Conservation (phyloP, 2,329 filamentous ascomycete species). For the Cadophora malorum region DNA sequence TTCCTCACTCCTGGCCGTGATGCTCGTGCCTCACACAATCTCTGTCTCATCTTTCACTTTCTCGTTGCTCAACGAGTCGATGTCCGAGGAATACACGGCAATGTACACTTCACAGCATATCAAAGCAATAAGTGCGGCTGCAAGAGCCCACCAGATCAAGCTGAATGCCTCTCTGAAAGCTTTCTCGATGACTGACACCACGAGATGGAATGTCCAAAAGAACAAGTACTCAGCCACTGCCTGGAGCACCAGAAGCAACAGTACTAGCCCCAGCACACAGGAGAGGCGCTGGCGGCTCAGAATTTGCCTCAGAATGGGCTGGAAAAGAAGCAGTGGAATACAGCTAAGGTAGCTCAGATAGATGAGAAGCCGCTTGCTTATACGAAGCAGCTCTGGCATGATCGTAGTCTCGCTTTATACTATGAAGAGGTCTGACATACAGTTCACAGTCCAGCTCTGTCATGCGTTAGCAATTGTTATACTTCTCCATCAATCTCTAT, state of each 20-base stretch:
- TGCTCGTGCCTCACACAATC: background rate
- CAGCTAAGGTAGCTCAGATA: background rate
- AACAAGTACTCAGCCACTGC: slow-evolving; percentile 1
- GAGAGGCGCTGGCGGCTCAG: background rate
- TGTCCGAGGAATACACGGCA: background rate
- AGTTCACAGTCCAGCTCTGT: no score
- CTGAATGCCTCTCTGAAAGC: slow-evolving; percentile 5
- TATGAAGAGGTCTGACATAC: background rate
- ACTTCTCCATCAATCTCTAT: no score
- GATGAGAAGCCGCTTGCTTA: background rate
- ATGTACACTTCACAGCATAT: slow-evolving; percentile 7
- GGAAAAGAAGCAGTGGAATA: background rate
- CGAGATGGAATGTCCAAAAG: slow-evolving; percentile 10
- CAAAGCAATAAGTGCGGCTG: background rate
- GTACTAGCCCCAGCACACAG: background rate
- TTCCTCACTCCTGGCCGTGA: background rate
- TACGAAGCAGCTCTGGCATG: background rate
- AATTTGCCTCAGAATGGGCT: background rate
- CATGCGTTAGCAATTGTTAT: background rate
- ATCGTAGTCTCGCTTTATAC: background rate
- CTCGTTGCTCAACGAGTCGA: background rate
- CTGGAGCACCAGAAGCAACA: slow-evolving; percentile 14
- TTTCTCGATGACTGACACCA: background rate
- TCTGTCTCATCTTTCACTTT: background rate
- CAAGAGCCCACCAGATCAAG: slow-evolving; percentile 12